Percentiles rank a stretch among this genome's conserved stretches.
phyloP scores from a whole-genome alignment of 768 basidiomycete genomes.

The Cyclocybe cylindracea region DNA sequence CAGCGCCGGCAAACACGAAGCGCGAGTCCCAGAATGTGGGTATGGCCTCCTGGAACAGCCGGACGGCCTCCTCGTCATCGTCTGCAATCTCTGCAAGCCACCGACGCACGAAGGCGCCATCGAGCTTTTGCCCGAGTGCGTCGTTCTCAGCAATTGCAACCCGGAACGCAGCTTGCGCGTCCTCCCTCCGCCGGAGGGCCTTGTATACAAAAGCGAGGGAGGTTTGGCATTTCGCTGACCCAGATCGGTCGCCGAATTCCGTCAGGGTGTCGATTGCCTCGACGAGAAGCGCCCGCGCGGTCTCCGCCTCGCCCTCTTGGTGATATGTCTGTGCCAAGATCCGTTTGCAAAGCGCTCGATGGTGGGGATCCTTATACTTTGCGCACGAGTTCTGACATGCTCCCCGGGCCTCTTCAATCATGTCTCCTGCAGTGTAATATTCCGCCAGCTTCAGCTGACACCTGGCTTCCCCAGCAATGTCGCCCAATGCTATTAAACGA shows the following conservation, averaged over 20 bases:
- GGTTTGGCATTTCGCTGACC: constrained; percentile 3
- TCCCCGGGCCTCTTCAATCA: background rate
- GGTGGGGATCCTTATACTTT: constrained; percentile 2
- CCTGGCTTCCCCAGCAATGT: constrained; percentile 7
- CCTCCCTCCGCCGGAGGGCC: constrained; percentile 1
- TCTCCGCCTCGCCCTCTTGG: constrained; percentile 1
- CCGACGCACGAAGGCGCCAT: constrained; percentile 9
- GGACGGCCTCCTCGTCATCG: constrained; percentile 6
- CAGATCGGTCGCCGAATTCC: constrained; percentile 7
- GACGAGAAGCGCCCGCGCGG: constrained; percentile 7
- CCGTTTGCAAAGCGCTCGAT: constrained; percentile 3
- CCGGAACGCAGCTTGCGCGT: constrained; percentile 3
- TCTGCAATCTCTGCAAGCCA: background rate
- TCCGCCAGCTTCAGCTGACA: constrained; percentile 1
- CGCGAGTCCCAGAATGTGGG: constrained; percentile 8
- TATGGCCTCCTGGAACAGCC: constrained; percentile 8
- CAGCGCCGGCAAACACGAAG: constrained; percentile 10
- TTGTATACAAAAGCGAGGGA: constrained; percentile 1
- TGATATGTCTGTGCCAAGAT: background rate
- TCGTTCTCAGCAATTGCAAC: constrained; percentile 5
- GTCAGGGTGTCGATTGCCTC: background rate
- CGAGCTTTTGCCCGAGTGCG: constrained; percentile 7
- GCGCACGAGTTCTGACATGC: background rate
- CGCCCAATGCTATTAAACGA: constrained; percentile 1
- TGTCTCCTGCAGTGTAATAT: constrained; percentile 1